These are phyloP conservation scores for Penicillium paneum DNA, from an alignment of 2,329 filamentous ascomycete species.

Conservation along the genomic window DNA sequence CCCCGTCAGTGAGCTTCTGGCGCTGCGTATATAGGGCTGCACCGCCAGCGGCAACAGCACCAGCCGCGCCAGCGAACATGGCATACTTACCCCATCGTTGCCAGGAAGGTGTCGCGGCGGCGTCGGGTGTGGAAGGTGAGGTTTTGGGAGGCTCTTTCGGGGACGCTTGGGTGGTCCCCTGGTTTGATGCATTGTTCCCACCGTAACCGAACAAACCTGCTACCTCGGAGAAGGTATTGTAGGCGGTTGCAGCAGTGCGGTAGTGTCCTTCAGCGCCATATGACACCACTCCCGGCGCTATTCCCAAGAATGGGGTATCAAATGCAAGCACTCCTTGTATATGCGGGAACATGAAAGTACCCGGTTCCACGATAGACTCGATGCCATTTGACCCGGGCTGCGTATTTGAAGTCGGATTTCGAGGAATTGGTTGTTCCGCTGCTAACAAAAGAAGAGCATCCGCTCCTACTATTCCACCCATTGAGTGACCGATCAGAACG, in stretches of 20 bases:
- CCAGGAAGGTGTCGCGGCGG: constrained; percentile 57
- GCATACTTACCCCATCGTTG: constrained; percentile 80
- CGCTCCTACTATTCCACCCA: constrained; percentile 90
- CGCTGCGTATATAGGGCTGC: constrained; percentile 82
- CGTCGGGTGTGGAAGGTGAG: constrained; percentile 39
- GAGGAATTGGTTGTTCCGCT: constrained; percentile 57
- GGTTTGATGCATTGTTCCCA: constrained; percentile 32
- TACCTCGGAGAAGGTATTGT: constrained; percentile 65
- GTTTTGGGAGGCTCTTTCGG: constrained; percentile 20
- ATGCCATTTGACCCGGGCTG: constrained; percentile 12
- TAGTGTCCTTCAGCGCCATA: constrained; percentile 77
- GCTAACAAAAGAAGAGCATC: constrained; percentile 77
- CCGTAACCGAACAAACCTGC: constrained; percentile 64
- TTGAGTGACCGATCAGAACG: constrained; percentile 81
- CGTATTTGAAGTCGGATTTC: constrained; percentile 29
- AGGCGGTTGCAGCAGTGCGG: constrained; percentile 66
- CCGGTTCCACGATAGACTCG: constrained; percentile 27
- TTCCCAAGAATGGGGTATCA: constrained; percentile 76
- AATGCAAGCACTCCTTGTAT: constrained; percentile 88
- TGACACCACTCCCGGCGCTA: constrained; percentile 50
- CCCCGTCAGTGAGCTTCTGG: constrained; percentile 72
- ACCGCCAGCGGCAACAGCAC: constrained; percentile 75
- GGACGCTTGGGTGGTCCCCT: constrained; percentile 8
- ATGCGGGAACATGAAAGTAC: constrained; percentile 81
- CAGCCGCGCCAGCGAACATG: constrained; percentile 77